phyloP scores from a whole-genome alignment of 345 rosid species.

The Gossypium australe region DNA sequence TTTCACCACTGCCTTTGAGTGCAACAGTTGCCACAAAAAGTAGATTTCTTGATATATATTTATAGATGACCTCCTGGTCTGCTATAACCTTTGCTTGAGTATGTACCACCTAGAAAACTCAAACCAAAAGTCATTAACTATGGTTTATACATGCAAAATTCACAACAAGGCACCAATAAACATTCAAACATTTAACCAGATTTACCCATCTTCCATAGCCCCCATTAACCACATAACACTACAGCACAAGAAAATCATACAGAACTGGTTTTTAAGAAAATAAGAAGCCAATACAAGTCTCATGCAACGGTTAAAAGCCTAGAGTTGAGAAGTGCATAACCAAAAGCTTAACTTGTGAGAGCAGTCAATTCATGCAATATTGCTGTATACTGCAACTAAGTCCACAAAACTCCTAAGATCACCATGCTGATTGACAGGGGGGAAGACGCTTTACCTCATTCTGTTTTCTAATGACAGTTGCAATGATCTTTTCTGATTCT shows the following conservation, averaged over 20 bases:
- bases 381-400: no score
- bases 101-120: constrained; percentile 69
- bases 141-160: not conserved
- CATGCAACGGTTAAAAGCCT: not conserved
- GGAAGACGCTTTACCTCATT: constrained; percentile 55
- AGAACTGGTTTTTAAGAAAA: not conserved
- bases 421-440: not conserved
- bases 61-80: constrained; percentile 88
- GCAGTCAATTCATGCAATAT: not conserved
- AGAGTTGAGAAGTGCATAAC: not conserved
- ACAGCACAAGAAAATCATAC: not conserved
- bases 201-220: not conserved
- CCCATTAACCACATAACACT: not conserved
- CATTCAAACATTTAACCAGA: not conserved
- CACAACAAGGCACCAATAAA: not conserved
- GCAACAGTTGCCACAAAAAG: constrained; percentile 86
- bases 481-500: constrained; percentile 82
- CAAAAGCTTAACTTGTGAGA: not conserved
- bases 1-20: constrained; percentile 79
- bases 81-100: constrained; percentile 89
- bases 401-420: not conserved
- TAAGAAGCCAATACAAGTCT: not conserved
- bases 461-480: constrained; percentile 54
- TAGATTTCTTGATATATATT: constrained; percentile 77
- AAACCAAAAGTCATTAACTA: not conserved